Percentiles rank a stretch among this genome's conserved stretches.
phyloP scores from a whole-genome alignment of 192 early-diverging fungal species.

The Coemansia aciculifera region DNA sequence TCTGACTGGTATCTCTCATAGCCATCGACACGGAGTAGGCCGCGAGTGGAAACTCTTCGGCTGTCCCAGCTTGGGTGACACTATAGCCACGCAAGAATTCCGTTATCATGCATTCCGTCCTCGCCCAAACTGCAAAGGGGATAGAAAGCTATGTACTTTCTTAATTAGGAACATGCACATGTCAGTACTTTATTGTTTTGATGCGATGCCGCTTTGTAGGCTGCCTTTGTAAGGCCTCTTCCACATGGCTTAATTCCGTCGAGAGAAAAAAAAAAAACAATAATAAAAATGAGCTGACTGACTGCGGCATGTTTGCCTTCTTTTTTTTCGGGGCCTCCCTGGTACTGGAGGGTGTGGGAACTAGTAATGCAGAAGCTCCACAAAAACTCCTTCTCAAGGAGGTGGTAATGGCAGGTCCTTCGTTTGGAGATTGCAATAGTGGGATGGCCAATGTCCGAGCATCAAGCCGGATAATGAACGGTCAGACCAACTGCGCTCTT shows the following conservation, averaged over 20 bases:
- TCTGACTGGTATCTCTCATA: background rate
- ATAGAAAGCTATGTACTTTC: background rate
- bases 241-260: background rate
- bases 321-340: no score
- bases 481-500: background rate
- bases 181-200: conserved; percentile 5
- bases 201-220: background rate
- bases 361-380: background rate
- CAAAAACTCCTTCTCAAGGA: background rate
- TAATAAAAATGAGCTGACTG: background rate
- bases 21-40: background rate
- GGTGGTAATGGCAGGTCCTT: background rate
- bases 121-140: background rate
- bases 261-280: background rate
- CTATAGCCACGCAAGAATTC: background rate
- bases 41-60: no score
- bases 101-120: background rate
- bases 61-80: background rate
- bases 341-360: background rate
- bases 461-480: background rate
- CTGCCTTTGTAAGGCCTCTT: background rate
- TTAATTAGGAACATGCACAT: conserved; percentile 7
- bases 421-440: background rate
- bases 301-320: background rate
- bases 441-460: background rate